phyloP scores from a whole-genome alignment of 805 yeast species.

The Starmerella vaccinii region DNA sequence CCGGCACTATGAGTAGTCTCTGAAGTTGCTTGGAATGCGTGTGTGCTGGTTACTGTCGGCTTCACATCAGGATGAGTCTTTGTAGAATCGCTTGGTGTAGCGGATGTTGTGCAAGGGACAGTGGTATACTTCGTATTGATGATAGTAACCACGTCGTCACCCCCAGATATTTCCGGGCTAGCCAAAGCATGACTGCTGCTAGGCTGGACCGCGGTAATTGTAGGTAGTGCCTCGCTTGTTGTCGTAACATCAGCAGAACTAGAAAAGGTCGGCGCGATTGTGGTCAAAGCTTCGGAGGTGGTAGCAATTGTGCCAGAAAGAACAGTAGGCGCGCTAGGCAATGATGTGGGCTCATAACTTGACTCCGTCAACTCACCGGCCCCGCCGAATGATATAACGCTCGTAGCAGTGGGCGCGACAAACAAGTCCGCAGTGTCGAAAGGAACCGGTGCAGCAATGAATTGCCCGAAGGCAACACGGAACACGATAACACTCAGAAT shows the following conservation, averaged over 20 bases:
- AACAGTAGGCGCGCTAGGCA: too few species aligned
- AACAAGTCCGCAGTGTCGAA: slow-evolving; percentile 11
- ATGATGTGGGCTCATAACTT: not conserved
- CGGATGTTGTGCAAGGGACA: slow-evolving; percentile 16
- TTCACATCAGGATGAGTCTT: not conserved
- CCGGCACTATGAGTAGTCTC: not conserved
- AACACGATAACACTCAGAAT: not conserved
- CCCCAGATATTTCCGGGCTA: too few species aligned
- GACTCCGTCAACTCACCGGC: too few species aligned
- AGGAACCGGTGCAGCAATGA: slow-evolving; percentile 11
- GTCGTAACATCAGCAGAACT: not conserved
- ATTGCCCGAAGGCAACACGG: slow-evolving; percentile 6
- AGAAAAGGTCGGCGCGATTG: not conserved
- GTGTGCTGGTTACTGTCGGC: not conserved
- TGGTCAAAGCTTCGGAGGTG: not conserved
- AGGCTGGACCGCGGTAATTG: too few species aligned
- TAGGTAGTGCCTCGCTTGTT: too few species aligned
- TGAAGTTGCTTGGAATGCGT: not conserved
- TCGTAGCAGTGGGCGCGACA: slow-evolving; percentile 9
- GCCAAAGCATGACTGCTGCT: too few species aligned
- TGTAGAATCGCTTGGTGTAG: not conserved
- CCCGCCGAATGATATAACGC: slow-evolving; percentile 5
- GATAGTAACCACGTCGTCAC: slow-evolving; percentile 10
- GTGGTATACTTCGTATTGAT: slow-evolving; percentile 12
- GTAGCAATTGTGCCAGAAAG: too few species aligned